Conservation (phyloP, 371 early-diverging fungal species). For the Smittium mucronatum region DNA sequence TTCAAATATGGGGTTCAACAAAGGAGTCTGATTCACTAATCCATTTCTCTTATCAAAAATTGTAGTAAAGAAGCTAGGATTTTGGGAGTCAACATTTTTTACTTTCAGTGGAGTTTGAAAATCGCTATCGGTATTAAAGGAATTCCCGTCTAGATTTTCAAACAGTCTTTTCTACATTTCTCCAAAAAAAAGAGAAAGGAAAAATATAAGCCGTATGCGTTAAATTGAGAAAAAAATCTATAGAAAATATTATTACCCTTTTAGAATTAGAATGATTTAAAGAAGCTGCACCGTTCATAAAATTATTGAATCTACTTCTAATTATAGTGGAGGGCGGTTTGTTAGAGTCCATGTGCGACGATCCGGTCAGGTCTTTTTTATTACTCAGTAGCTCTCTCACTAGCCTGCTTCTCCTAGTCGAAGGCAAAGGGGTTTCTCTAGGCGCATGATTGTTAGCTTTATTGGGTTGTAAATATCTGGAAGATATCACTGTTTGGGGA, state of each 20-base stretch:
- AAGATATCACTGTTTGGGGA: neutral
- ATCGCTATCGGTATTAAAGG: neutral
- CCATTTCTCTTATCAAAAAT: neutral
- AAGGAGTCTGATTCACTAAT: neutral
- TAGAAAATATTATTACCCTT: no score
- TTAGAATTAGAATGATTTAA: neutral
- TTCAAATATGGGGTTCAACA: neutral
- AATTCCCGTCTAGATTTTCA: neutral
- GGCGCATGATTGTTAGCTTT: neutral
- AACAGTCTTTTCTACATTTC: neutral
- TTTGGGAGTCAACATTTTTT: neutral
- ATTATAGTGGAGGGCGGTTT: constrained; percentile 5
- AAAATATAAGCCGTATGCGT: neutral
- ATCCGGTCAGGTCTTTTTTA: neutral
- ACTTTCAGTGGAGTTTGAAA: neutral
- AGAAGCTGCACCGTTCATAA: neutral
- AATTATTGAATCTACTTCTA: neutral
- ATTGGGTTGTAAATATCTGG: neutral
- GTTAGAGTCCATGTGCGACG: neutral
- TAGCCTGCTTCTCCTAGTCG: neutral
- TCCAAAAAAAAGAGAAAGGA: neutral
- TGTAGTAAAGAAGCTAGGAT: neutral
- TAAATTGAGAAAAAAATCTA: neutral
- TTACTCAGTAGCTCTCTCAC: neutral
- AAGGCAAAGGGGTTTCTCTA: neutral